A percentile compares a stretch with the other conserved stretches of the same genome.
phyloP scores from a whole-genome alignment of 495 filamentous ascomycete species.

The Penicillium pulvis region DNA sequence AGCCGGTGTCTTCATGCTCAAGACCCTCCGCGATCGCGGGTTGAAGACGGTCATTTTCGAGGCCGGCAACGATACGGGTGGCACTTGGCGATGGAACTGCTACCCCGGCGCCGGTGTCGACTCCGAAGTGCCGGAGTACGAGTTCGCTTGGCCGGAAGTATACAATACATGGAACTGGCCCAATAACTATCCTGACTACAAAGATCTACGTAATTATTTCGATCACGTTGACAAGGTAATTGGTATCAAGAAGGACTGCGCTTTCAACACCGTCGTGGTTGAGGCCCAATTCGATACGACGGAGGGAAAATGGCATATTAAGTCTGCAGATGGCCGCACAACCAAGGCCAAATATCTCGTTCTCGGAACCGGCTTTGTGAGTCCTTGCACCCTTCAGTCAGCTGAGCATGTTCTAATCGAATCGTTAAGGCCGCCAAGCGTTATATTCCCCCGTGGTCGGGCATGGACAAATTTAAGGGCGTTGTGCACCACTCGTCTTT shows the following conservation, averaged over 20 bases:
- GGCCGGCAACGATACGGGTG: conserved; percentile 46
- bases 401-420: too few species aligned
- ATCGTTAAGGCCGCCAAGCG: conserved; percentile 19
- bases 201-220: conserved; percentile 58
- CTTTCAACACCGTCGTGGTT: conserved; percentile 51
- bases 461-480: conserved; percentile 56
- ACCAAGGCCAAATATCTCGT: conserved; percentile 52
- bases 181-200: conserved; percentile 50
- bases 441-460: conserved; percentile 51
- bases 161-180: conserved; percentile 58
- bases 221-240: conserved; percentile 53
- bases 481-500: conserved; percentile 56
- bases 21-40: too few species aligned
- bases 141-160: conserved; percentile 52
- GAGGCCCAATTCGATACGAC: conserved; percentile 43
- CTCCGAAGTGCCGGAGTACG: conserved; percentile 50
- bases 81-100: conserved; percentile 53
- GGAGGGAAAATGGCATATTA: conserved; percentile 46
- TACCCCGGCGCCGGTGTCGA: conserved; percentile 54
- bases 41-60: conserved; percentile 34
- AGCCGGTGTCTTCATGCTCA: too few species aligned
- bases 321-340: conserved; percentile 47
- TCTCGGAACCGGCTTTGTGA: conserved; percentile 39
- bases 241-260: conserved; percentile 51
- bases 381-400: too few species aligned